Conservation (phyloP, 2,329 filamentous ascomycete species). For the Curvularia spicifera region DNA sequence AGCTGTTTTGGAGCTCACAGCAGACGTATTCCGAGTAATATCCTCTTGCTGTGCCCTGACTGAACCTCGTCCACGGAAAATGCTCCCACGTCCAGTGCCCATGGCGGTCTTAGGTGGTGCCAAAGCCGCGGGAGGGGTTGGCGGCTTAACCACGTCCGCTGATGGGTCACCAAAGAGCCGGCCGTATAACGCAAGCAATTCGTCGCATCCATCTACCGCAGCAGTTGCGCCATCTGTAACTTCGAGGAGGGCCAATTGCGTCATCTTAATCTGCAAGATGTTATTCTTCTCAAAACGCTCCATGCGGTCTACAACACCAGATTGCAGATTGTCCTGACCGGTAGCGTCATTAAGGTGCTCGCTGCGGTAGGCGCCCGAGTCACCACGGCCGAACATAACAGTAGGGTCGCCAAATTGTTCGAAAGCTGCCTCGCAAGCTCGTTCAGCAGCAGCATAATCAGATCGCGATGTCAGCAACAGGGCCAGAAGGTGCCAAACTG, state of each 20-base stretch:
- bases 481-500: slow-evolving; percentile 89
- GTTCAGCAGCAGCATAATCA: slow-evolving; percentile 79
- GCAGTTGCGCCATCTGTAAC: slow-evolving; percentile 80
- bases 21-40: slow-evolving; percentile 31
- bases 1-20: slow-evolving; percentile 33
- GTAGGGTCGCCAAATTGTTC: slow-evolving; percentile 81
- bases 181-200: slow-evolving; percentile 81
- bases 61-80: slow-evolving; percentile 67
- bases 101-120: slow-evolving; percentile 65
- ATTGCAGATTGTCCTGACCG: slow-evolving; percentile 22
- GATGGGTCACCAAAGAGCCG: slow-evolving; percentile 74
- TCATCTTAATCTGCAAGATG: slow-evolving; percentile 95
- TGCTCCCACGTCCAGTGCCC: slow-evolving; percentile 75
- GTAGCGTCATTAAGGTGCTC: slow-evolving; percentile 65
- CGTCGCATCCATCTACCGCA: slow-evolving; percentile 86
- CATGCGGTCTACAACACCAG: slow-evolving; percentile 76
- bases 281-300: slow-evolving; percentile 82
- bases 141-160: slow-evolving; percentile 43
- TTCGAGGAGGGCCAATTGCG: slow-evolving; percentile 84
- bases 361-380: slow-evolving; percentile 62
- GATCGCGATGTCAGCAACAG: slow-evolving; percentile 85
- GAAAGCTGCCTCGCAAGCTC: slow-evolving; percentile 87
- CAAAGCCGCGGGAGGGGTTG: slow-evolving; percentile 55
- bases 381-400: slow-evolving; percentile 70
- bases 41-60: slow-evolving; percentile 31